Evolutionary conservation across 306 rosid genomes (phyloP).

Genomic region (Vigna angularis): DNA sequence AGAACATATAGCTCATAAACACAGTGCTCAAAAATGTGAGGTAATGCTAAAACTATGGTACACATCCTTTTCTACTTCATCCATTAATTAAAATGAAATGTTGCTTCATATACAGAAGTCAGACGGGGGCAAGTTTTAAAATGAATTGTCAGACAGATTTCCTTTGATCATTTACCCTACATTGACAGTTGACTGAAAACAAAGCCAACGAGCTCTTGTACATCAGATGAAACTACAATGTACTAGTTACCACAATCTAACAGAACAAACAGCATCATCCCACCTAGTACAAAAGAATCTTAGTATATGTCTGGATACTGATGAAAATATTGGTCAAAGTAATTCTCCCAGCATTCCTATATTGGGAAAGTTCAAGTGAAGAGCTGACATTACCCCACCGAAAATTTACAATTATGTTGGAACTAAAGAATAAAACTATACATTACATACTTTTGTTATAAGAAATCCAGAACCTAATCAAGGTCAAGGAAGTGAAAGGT

Average conservation of each 20-base stretch:
- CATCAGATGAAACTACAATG: not conserved
- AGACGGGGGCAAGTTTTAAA: not conserved
- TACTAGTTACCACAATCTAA: conserved; percentile 2
- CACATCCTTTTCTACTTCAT: not conserved
- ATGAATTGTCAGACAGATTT: not conserved
- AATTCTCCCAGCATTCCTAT: not conserved
- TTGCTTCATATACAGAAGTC: not conserved
- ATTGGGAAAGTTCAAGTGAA: conserved; percentile 10
- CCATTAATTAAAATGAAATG: not conserved
- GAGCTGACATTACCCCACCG: not conserved
- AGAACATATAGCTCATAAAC: conserved; percentile 14
- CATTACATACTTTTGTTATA: conserved; percentile 2
- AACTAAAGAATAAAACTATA: not conserved
- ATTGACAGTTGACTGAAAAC: not conserved
- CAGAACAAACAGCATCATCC: not conserved
- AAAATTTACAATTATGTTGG: conserved; percentile 17
- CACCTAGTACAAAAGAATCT: conserved; percentile 8
- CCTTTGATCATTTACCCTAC: conserved; percentile 15
- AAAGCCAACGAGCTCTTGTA: not conserved
- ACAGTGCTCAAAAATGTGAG: not conserved
- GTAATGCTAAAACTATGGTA: conserved; percentile 9
- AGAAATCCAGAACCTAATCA: conserved; percentile 11
- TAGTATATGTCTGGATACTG: not conserved
- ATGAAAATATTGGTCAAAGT: not conserved
- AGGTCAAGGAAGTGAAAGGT: conserved; percentile 3